Conservation (phyloP, 2,329 filamentous ascomycete species). For the Ophiostoma perfectum region DNA sequence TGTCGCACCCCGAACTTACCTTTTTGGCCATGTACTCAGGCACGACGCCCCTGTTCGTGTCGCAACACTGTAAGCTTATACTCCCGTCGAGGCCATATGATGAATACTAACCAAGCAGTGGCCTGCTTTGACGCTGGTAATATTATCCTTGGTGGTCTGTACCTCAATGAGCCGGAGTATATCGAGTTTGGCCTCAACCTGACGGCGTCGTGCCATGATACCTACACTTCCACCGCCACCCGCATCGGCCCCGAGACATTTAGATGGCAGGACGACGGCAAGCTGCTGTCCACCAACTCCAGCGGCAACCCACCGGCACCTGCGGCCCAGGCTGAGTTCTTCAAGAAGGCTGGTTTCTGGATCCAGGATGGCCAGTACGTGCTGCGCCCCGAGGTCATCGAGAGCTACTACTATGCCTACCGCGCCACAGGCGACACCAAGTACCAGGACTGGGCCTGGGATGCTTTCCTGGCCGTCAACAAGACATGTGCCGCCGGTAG, state of each 20-base stretch:
- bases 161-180: conserved; percentile 61
- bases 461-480: conserved; percentile 66
- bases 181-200: conserved; percentile 68
- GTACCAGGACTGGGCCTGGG: conserved; percentile 83
- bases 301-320: conserved; percentile 39
- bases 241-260: conserved; percentile 73
- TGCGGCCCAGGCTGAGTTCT: conserved; percentile 52
- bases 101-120: conserved; percentile 39
- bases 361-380: conserved; percentile 57
- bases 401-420: conserved; percentile 83
- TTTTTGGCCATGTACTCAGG: conserved; percentile 59
- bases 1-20: conserved; percentile 61
- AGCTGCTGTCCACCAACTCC: conserved; percentile 32
- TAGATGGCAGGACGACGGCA: conserved; percentile 49
- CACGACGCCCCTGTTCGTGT: conserved; percentile 39
- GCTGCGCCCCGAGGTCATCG: conserved; percentile 74
- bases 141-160: conserved; percentile 74
- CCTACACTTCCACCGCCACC: conserved; percentile 63
- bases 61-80: conserved; percentile 44
- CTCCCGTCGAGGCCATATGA: not conserved
- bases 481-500: conserved; percentile 56
- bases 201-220: conserved; percentile 66
- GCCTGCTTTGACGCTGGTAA: conserved; percentile 82
- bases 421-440: conserved; percentile 67
- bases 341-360: conserved; percentile 64